These are phyloP conservation scores for Cornus controversa DNA, from an alignment of 148 eudicot species.

Conservation along the genomic window DNA sequence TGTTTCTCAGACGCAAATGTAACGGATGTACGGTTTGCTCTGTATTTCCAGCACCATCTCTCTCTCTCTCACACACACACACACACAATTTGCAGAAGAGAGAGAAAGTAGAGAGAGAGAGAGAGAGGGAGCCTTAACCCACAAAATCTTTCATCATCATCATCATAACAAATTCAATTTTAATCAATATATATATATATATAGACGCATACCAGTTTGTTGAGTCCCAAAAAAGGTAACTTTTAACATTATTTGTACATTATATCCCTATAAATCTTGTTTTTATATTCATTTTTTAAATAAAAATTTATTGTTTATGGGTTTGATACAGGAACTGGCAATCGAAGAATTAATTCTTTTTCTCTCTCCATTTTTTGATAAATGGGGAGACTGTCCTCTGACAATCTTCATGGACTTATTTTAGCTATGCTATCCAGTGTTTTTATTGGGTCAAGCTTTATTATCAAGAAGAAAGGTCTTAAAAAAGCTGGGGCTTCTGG, in stretches of 20 bases:
- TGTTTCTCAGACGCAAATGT: neutral
- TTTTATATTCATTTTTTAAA: neutral
- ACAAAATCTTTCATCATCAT: neutral
- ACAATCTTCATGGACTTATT: conserved; percentile 66
- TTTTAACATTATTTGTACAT: too few species aligned
- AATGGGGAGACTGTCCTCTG: conserved; percentile 57
- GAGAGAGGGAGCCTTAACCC: neutral
- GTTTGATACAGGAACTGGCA: conserved; percentile 15
- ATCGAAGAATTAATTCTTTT: conserved; percentile 4
- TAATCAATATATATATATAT: neutral
- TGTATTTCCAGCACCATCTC: neutral
- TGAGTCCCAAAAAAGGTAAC: conserved; percentile 1
- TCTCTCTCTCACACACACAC: conserved; percentile 4
- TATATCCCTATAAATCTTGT: neutral
- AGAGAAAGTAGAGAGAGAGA: conserved; percentile 3
- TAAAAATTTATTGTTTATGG: neutral
- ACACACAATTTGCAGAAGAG: neutral
- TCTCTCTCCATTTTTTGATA: conserved; percentile 3
- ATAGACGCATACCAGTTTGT: neutral
- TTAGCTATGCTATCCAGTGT: conserved; percentile 82
- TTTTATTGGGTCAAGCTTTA: conserved; percentile 91
- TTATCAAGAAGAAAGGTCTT: conserved; percentile 92
- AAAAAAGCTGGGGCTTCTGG: conserved; percentile 68
- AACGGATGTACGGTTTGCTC: conserved; percentile 16
- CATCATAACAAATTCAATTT: neutral